Evolutionary conservation across 306 rosid genomes (phyloP), one percentile per base, ranked within the genome.

Genomic region (Trichosanthes cucumerina): DNA sequence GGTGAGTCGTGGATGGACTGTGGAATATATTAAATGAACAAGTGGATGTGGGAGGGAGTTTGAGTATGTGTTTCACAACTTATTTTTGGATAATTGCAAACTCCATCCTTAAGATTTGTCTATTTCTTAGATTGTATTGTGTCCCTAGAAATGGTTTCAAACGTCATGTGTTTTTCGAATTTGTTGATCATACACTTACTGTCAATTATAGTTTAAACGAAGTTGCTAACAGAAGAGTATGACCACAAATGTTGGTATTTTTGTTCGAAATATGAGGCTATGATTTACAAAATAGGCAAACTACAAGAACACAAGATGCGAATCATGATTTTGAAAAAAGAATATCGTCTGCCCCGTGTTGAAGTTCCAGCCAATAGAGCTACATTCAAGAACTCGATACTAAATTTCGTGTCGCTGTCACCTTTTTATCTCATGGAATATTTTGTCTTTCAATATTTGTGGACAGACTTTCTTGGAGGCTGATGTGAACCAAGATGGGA

Each of bases 401-500:
- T 18, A 14, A 41, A 28, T 69, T 41, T 43, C n/a, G 11, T 24
- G 54, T 71, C 39, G 39, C 76, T 15, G 34, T 71, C 76, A 43
- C 38, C 76, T 71, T 68, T 68, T 39, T 41, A 68, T 71, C 76
- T 44, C 23, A 71, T 71, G 76, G 54, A 71, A 43, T 44, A 21
- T 2, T n/a, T 41, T 68, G 0, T 23, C 41, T 38, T 0, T 41
- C 26, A 41, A 38, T 38, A 11, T 49, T 16, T 49, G 38, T 73
- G 77, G 43, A 73, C 85, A 95, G 99, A 95, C 99, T 52, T 92
- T 95, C 90, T 57, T 86, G 86, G 97, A 88, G 68, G 97, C 98
- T 64, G 98, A 92, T 81, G 91, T 80, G 4, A 89, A 96, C 81
- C 89, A 85, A 79, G 99, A 96, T 71, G 99, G 99, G 64, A 96